These are phyloP conservation scores for Zygosaccharomyces bailii DNA, from an alignment of 805 yeast species.

Conservation along the genomic window DNA sequence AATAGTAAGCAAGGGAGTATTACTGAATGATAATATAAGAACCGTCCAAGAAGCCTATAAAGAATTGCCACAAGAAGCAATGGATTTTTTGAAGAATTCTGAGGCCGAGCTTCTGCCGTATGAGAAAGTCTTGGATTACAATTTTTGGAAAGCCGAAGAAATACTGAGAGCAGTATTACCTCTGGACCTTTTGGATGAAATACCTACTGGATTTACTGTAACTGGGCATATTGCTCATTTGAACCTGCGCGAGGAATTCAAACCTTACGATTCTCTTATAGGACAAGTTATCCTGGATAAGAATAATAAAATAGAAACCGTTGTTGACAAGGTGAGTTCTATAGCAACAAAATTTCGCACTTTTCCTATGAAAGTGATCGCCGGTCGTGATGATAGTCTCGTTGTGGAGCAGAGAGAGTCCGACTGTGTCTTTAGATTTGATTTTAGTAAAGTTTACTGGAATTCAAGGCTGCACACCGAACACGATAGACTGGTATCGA, in stretches of 20 bases:
- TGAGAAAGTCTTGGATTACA: constrained; percentile 57
- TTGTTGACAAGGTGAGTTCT: constrained; percentile 84
- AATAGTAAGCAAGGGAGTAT: constrained; percentile 41
- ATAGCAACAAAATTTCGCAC: constrained; percentile 89
- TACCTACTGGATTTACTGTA: constrained; percentile 86
- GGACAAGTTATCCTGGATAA: constrained; percentile 91
- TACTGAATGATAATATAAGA: constrained; percentile 53
- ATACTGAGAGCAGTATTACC: constrained; percentile 77
- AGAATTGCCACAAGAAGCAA: constrained; percentile 43
- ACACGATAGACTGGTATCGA: constrained; percentile 72
- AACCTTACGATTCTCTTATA: constrained; percentile 74
- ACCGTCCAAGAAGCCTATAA: constrained; percentile 38
- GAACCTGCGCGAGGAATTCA: constrained; percentile 77
- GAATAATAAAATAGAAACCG: constrained; percentile 71
- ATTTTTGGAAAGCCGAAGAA: constrained; percentile 88
- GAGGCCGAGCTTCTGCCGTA: constrained; percentile 51
- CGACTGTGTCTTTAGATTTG: constrained; percentile 80
- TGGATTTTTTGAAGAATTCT: constrained; percentile 45
- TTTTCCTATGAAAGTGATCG: constrained; percentile 88
- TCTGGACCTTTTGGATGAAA: constrained; percentile 55
- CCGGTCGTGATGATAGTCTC: constrained; percentile 68
- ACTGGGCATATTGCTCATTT: constrained; percentile 97
- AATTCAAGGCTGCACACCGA: constrained; percentile 92
- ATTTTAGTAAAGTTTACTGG: constrained; percentile 95
- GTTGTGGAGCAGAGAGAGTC: constrained; percentile 81